These are phyloP conservation scores for Aegilops sharonensis DNA, from an alignment of 176 grass and related monocot species.

Conservation along the genomic window DNA sequence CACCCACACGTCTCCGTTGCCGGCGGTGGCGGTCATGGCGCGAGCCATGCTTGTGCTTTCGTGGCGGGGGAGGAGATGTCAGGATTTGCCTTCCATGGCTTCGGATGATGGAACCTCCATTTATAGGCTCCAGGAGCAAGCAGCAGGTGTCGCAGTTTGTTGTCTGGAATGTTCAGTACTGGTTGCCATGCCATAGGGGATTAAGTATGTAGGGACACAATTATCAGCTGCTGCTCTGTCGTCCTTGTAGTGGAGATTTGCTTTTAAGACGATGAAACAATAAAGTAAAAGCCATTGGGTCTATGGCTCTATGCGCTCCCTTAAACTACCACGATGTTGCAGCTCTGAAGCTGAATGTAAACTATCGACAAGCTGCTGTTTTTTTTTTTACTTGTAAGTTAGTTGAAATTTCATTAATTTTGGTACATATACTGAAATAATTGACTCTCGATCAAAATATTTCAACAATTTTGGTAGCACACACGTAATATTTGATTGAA, in stretches of 20 bases:
- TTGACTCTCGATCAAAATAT: too few species aligned
- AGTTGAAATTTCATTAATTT: too few species aligned
- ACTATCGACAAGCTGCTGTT: too few species aligned
- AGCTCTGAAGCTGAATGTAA: too few species aligned
- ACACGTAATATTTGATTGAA: too few species aligned
- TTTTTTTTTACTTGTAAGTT: too few species aligned
- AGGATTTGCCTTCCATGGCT: neutral
- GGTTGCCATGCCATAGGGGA: neutral
- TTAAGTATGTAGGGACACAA: neutral
- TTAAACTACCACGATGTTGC: too few species aligned
- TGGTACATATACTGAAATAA: too few species aligned
- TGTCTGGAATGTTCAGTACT: neutral
- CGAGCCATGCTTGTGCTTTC: constrained; percentile 10
- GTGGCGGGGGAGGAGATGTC: neutral
- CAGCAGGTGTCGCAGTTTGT: neutral
- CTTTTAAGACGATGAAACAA: neutral
- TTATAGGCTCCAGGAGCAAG: constrained; percentile 28
- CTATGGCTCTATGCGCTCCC: neutral
- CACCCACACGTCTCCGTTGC: constrained; percentile 24
- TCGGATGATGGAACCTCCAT: constrained; percentile 3
- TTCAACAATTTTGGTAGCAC: too few species aligned
- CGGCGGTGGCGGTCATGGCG: neutral
- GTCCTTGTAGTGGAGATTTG: neutral
- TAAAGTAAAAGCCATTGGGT: neutral
- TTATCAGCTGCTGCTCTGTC: neutral